phyloP scores from a whole-genome alignment of 257 asterid species.

The Mentha longifolia region DNA sequence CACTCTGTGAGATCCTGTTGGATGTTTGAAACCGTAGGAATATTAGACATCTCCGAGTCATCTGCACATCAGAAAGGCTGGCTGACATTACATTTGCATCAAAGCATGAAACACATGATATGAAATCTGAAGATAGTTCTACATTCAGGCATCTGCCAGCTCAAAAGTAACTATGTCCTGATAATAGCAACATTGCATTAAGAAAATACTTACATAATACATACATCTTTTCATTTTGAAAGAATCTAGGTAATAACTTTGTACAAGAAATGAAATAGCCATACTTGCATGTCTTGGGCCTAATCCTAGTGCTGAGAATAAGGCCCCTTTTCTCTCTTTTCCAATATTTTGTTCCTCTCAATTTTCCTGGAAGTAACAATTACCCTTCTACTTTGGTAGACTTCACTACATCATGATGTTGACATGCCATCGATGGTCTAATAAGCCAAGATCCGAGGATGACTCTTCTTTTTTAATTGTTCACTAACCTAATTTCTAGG shows the following conservation, averaged over 20 bases:
- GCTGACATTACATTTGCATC: conserved; percentile 29
- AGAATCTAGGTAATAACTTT: conserved; percentile 5
- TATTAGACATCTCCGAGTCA: conserved; percentile 70
- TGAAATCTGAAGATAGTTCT: conserved; percentile 16
- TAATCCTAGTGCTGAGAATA: neutral
- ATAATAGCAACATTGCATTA: conserved; percentile 20
- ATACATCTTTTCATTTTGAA: neutral
- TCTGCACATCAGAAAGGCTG: conserved; percentile 56
- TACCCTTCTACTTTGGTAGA: neutral
- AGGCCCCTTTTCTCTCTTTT: neutral
- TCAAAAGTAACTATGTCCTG: conserved; percentile 9
- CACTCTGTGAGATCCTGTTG: conserved; percentile 93
- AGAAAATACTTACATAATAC: neutral
- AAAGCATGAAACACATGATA: conserved; percentile 16
- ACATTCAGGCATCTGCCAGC: conserved; percentile 16
- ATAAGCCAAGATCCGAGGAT: neutral
- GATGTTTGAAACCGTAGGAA: conserved; percentile 81
- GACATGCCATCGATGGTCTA: neutral
- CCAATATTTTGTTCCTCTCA: neutral
- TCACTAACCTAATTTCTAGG: conserved; percentile 17
- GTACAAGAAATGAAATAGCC: conserved; percentile 4
- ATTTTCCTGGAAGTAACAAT: neutral
- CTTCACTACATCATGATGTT: neutral
- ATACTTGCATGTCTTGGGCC: neutral
- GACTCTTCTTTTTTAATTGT: neutral